A percentile compares a stretch with the other conserved stretches of the same genome.
phyloP scores from a whole-genome alignment of 2,329 filamentous ascomycete genomes.

The Fusarium tricinctum region DNA sequence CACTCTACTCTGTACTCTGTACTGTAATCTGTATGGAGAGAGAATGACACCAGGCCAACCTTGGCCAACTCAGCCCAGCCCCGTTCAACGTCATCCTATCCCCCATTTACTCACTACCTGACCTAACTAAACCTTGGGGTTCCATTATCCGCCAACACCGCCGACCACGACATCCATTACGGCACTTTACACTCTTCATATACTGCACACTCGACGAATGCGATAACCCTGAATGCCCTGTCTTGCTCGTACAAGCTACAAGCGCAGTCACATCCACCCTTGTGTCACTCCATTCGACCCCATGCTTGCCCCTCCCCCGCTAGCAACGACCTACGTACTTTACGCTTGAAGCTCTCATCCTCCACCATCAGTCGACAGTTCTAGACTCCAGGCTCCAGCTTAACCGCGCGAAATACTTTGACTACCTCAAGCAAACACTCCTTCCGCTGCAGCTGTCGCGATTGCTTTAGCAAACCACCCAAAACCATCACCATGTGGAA shows the following conservation, averaged over 20 bases:
- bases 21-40: not conserved
- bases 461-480: slow-evolving; percentile 27
- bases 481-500: slow-evolving; percentile 82
- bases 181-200: slow-evolving; percentile 1
- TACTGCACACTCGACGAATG: slow-evolving; percentile 37
- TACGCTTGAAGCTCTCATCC: slow-evolving; percentile 41
- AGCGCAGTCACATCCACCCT: slow-evolving; percentile 2
- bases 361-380: slow-evolving; percentile 13
- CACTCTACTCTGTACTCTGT: too few relatives aligned
- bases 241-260: slow-evolving; percentile 19
- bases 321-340: slow-evolving; percentile 35
- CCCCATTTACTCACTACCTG: slow-evolving; percentile 26
- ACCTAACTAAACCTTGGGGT: slow-evolving; percentile 7
- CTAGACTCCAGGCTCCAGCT: slow-evolving; percentile 38
- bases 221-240: slow-evolving; percentile 34
- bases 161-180: slow-evolving; percentile 31
- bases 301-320: slow-evolving; percentile 45
- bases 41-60: slow-evolving; percentile 20
- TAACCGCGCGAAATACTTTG: slow-evolving; percentile 32
- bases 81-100: slow-evolving; percentile 47
- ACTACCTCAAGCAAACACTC: slow-evolving; percentile 6
- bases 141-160: slow-evolving; percentile 31
- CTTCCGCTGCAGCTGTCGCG: slow-evolving; percentile 18
- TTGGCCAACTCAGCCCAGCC: slow-evolving; percentile 33
- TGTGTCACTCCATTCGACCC: slow-evolving; percentile 24